Percentiles rank a stretch among this genome's conserved stretches.
Evolutionary conservation across 345 rosid species (phyloP).

Genomic region (Eucalyptus curtisii): DNA sequence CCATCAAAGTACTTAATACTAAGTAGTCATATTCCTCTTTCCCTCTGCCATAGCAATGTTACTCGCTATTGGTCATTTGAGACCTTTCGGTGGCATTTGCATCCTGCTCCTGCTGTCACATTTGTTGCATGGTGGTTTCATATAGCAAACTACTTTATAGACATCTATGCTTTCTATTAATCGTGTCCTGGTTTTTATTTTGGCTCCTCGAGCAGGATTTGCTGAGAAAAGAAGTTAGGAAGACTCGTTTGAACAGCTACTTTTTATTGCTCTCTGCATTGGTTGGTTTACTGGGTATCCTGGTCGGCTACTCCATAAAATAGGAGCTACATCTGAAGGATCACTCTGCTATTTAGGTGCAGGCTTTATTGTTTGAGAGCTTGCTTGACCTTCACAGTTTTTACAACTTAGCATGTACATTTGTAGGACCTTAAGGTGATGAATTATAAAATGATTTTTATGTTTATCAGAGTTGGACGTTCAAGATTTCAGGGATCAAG

Average conservation of each 20-base stretch:
- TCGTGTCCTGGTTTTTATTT: neutral
- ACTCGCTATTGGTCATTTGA: neutral
- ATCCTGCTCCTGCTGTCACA: neutral
- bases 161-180: neutral
- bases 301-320: constrained; percentile 35
- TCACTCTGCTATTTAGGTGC: neutral
- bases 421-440: neutral
- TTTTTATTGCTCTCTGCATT: constrained; percentile 34
- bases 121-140: neutral
- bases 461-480: neutral
- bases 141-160: neutral
- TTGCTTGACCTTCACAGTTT: neutral
- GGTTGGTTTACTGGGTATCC: constrained; percentile 43
- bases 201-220: constrained; percentile 30
- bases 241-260: constrained; percentile 25
- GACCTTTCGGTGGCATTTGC: neutral
- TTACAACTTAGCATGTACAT: neutral
- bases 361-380: neutral
- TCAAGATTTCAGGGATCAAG: neutral
- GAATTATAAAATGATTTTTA: neutral
- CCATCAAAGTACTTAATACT: neutral
- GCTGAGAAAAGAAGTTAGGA: constrained; percentile 38
- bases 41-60: neutral
- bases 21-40: neutral
- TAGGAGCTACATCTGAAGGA: neutral